A percentile compares a stretch with the other conserved stretches of the same genome.
These are phyloP conservation scores for Corchorus olitorius DNA, from an alignment of 345 rosid species.

Conservation along the genomic window DNA sequence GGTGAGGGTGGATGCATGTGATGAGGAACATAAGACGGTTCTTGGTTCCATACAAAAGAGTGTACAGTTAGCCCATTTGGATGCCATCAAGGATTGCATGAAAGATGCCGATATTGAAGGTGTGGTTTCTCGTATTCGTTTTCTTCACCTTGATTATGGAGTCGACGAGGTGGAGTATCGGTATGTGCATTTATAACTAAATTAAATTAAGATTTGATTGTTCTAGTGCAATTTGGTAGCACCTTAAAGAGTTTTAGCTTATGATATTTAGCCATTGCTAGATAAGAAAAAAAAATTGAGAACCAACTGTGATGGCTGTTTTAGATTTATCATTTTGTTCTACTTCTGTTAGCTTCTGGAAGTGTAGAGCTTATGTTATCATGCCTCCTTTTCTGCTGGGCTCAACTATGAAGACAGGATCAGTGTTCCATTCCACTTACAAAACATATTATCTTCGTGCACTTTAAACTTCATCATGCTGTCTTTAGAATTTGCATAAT, in stretches of 20 bases:
- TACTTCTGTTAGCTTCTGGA: not conserved
- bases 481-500: not conserved
- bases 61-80: constrained; percentile 80
- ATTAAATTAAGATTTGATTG: too few species aligned
- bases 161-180: constrained; percentile 68
- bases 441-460: not conserved
- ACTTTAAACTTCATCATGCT: constrained; percentile 3
- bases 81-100: constrained; percentile 51
- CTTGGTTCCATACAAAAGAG: constrained; percentile 54
- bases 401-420: not conserved
- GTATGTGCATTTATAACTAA: too few species aligned
- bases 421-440: not conserved
- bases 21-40: constrained; percentile 48
- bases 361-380: not conserved
- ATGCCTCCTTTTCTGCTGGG: not conserved
- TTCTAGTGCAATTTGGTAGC: too few species aligned
- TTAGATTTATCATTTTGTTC: not conserved
- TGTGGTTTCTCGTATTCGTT: constrained; percentile 59
- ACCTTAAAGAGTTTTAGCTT: not conserved
- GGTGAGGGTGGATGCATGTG: constrained; percentile 29
- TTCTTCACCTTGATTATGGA: constrained; percentile 68
- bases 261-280: not conserved
- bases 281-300: not conserved
- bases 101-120: constrained; percentile 55
- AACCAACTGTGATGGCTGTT: not conserved